Evolutionary conservation across 2,329 filamentous ascomycete species (phyloP).

Genomic region (Fusarium sp.): DNA sequence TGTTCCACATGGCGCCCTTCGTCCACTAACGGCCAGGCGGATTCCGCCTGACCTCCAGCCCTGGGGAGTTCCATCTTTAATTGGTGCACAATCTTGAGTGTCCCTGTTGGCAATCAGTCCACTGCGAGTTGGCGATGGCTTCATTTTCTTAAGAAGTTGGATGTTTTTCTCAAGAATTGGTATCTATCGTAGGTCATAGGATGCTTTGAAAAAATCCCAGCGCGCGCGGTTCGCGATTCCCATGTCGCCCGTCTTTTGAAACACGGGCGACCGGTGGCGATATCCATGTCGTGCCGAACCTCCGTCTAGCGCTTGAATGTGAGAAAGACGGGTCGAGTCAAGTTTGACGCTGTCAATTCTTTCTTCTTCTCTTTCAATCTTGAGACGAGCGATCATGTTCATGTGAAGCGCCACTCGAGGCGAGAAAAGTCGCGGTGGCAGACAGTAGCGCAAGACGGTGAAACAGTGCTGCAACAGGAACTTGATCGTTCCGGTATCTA

Average conservation of each 20-base stretch:
- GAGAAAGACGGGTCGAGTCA: constrained; percentile 13
- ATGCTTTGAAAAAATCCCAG: neutral
- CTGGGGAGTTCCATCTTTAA: neutral
- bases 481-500: constrained; percentile 14
- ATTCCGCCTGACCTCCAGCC: constrained; percentile 7
- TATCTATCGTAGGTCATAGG: constrained; percentile 9
- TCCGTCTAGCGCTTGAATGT: constrained; percentile 16
- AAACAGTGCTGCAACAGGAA: constrained; percentile 43
- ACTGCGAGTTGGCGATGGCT: constrained; percentile 44
- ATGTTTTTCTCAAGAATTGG: constrained; percentile 35
- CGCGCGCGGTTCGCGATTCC: neutral
- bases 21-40: constrained; percentile 17
- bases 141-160: constrained; percentile 36
- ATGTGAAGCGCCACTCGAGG: constrained; percentile 25
- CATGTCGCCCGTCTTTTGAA: constrained; percentile 11
- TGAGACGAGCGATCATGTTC: constrained; percentile 1
- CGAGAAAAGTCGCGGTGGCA: constrained; percentile 13
- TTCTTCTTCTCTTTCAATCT: neutral
- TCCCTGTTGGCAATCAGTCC: constrained; percentile 36
- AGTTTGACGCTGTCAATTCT: neutral
- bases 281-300: constrained; percentile 1
- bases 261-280: constrained; percentile 19
- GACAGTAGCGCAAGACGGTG: constrained; percentile 35
- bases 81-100: constrained; percentile 12
- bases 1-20: constrained; percentile 35